Percentiles rank a stretch among this genome's conserved stretches.
phyloP scores from a whole-genome alignment of 2,329 filamentous ascomycete genomes.

The Paraphaeosphaeria sporulosa region DNA sequence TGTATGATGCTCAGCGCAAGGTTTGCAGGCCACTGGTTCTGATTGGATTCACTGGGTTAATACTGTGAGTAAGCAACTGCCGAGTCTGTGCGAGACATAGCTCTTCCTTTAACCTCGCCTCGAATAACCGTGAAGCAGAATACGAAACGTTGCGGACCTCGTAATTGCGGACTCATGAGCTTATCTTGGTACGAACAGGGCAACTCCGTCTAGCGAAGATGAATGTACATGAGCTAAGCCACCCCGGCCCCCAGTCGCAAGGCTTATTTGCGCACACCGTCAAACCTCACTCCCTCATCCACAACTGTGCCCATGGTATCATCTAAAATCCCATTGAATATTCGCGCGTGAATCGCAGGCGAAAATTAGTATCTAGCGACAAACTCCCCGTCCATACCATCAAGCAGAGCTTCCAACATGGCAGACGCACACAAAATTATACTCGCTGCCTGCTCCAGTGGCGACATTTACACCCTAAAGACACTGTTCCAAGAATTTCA shows the following conservation, averaged over 20 bases:
- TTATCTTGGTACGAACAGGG: neutral
- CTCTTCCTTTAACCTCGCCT: neutral
- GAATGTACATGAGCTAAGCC: neutral
- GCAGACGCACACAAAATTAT: neutral
- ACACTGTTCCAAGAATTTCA: conserved; percentile 5
- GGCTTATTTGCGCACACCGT: neutral
- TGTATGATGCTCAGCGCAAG: neutral
- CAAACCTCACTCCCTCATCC: neutral
- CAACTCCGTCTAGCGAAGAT: neutral
- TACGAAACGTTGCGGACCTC: neutral
- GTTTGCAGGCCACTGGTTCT: neutral
- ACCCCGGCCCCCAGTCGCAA: neutral
- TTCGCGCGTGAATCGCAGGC: neutral
- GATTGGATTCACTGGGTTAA: neutral
- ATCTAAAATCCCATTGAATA: neutral
- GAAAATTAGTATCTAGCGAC: neutral
- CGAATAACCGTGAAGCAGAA: neutral
- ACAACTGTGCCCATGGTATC: neutral
- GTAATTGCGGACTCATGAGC: neutral
- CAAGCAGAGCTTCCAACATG: neutral
- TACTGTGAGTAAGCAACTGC: neutral
- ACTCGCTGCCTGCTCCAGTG: conserved; percentile 12
- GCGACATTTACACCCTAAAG: conserved; percentile 11
- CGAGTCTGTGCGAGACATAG: neutral
- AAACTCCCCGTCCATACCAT: neutral